Conservation (phyloP, 345 rosid species). For the Rhizophora mangle region DNA sequence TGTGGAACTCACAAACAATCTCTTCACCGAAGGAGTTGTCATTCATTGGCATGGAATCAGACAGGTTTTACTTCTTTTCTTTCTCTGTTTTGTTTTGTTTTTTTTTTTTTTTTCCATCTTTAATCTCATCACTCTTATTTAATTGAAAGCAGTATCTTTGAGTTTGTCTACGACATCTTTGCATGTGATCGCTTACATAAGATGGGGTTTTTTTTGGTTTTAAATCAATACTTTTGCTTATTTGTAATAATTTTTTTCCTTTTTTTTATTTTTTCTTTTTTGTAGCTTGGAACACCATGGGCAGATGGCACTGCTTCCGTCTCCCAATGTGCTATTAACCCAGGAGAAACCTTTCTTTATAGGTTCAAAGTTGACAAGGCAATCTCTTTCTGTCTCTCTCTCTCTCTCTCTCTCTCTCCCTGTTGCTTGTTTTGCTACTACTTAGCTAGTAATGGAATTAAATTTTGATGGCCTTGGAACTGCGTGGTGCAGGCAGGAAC, state of each 20-base stretch:
- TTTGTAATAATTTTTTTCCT: too few species aligned
- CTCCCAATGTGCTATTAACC: conserved; percentile 69
- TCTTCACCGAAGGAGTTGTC: conserved; percentile 71
- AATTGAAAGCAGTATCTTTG: too few species aligned
- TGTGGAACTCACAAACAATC: conserved; percentile 59
- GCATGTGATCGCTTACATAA: background rate
- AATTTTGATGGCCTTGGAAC: too few species aligned
- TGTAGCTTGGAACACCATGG: conserved; percentile 79
- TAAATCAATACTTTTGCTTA: background rate
- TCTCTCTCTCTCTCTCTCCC: too few species aligned
- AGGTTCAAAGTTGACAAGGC: conserved; percentile 72
- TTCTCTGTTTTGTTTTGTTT: too few species aligned
- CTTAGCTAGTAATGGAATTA: background rate
- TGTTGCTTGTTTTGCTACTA: background rate
- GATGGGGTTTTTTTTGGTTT: too few species aligned
- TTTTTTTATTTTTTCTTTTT: background rate
- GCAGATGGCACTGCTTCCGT: conserved; percentile 82
- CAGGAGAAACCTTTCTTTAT: conserved; percentile 78
- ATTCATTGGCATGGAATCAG: conserved; percentile 97
- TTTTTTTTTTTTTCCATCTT: background rate
- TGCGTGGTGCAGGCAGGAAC: conserved; percentile 59
- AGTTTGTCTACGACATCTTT: background rate
- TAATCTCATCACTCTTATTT: too few species aligned
- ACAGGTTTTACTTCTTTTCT: conserved; percentile 37
- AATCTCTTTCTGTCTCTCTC: background rate